Base-by-base conservation (phyloP, 345 rosid species). In the Lepidium aucheri region DNA sequence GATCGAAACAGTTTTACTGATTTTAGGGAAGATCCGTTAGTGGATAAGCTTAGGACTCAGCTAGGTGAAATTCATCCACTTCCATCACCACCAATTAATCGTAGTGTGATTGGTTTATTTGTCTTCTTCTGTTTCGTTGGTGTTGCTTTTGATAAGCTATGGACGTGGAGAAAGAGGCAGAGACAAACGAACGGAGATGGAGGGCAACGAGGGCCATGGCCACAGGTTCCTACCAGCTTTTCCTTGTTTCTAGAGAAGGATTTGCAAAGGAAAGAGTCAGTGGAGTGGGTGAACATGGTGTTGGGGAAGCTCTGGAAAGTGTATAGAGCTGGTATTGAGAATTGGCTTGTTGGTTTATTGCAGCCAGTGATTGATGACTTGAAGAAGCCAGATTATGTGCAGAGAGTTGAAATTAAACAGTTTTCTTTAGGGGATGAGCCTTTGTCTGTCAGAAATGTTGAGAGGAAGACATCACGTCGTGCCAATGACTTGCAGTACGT, bases 221-320 rank as follows among this genome's bases (percentile, higher is more conserved):
- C 89, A 11, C 95, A 86, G 63, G 89, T 88, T 28, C 97, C 97
- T 16, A 86, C 93, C 7, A 88, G 97, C 68, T 91, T 91, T 50
- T 88, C 93, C 0, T 68, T 82, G 76, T 82, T 91, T 35, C 55
- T 91, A 76, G 97, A 91, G 77, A 83, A 90, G 76, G 97, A 90
- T 74, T 82, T 90, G 85, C 90, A 78, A 73, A 85, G 97, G 79
- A 91, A 91, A 56, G 97, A 91, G 68, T 91, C 97, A 0, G 97
- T 91, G 35, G 97, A 91, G 73, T 91, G 97, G 97, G 97, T 91
- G 20, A 91, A 91, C 60, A 91, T 91, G 96, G 96, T 91, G 46
- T 60, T 91, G 85, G 93, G 86, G 30, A 91, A 91, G 81, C 55
- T 88, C 44, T 86, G 96, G 97, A 88, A 86, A 79, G 97, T 91